These are phyloP conservation scores for Pythium volutum DNA, from an alignment of 352 stramenopile genomes.

Conservation along the genomic window DNA sequence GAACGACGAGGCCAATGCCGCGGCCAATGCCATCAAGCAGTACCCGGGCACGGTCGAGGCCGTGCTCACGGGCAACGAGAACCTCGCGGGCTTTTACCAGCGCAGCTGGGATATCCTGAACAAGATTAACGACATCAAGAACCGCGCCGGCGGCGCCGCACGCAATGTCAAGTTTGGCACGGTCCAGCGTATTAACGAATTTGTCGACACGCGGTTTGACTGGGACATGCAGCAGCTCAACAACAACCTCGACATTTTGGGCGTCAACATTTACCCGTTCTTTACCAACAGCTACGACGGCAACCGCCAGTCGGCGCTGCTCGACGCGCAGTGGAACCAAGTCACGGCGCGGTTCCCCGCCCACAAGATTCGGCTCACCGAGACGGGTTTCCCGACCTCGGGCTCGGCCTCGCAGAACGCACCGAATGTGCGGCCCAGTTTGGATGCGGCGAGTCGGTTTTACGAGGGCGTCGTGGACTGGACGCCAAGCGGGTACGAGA, in stretches of 20 bases:
- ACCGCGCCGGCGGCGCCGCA: conserved; percentile 14
- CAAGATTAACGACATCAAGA: conserved; percentile 34
- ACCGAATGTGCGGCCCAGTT: conserved; percentile 20
- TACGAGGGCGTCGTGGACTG: conserved; percentile 31
- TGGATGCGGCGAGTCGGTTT: conserved; percentile 24
- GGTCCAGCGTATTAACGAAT: conserved; percentile 37
- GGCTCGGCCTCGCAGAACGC: conserved; percentile 19
- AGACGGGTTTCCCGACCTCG: conserved; percentile 31
- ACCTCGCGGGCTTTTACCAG: conserved; percentile 23
- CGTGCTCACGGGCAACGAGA: conserved; percentile 50
- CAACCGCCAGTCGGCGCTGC: conserved; percentile 18
- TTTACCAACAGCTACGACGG: conserved; percentile 31
- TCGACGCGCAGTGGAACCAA: conserved; percentile 28
- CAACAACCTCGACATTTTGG: conserved; percentile 23
- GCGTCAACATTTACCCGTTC: conserved; percentile 44
- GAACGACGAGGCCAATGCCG: conserved; percentile 33
- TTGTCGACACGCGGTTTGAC: conserved; percentile 23
- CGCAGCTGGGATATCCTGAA: conserved; percentile 23
- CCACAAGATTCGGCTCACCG: conserved; percentile 32
- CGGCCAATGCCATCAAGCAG: conserved; percentile 38
- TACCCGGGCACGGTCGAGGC: conserved; percentile 41
- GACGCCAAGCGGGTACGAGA: conserved; percentile 15
- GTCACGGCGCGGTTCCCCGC: conserved; percentile 20
- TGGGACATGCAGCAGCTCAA: conserved; percentile 17
- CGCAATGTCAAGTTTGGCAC: conserved; percentile 54